Base-by-base conservation (phyloP, 2,329 filamentous ascomycete genomes). In the Endoconidiophora laricicola region DNA sequence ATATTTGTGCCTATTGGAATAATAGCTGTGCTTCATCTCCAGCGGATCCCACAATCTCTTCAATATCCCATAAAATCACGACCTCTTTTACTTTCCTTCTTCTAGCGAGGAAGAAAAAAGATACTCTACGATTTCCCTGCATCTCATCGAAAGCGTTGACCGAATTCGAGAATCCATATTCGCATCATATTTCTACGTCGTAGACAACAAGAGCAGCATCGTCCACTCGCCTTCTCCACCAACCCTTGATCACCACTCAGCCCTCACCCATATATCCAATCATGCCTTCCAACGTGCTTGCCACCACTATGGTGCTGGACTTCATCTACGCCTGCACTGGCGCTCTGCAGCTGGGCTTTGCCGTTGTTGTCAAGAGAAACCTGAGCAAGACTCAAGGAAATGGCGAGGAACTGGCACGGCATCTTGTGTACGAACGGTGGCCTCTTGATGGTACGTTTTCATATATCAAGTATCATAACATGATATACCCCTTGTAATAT, bases 251-350 rank as follows among this genome's bases (percentile, higher is more conserved):
- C 23, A 10, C 26, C 26, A 18, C 16, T 18, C 16, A 18, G 16
- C 12, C 16, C 22, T 24, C 5, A 24, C 20, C 22, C 10, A 3
- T 24, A 20, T n/a, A 20, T 23, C 26, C 26, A 29, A 44, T 24
- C 36, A 78, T 77, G 73, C 67, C 66, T 52, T 76, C 73, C 67
- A 74, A 72, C 56, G 65, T 78, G 54, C 68, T 75, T 53, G 56
- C 68, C 55, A 62, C 69, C 56, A 72, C 73, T 52, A 58, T 74
- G 55, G 61, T 60, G 55, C 62, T 65, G 58, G 71, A 75, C 59
- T 54, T 65, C 50, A 60, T 77, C 56, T 77, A 78, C 61, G 66
- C 72, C 55, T 58, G 64, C 50, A 71, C 72, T 54, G 74, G 74
- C 50, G 66, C 69, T 56, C 62, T 78, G 59, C 69, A 73, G 60